phyloP scores from a whole-genome alignment of 2,329 filamentous ascomycete genomes.

The Thermothelomyces thermophilus region DNA sequence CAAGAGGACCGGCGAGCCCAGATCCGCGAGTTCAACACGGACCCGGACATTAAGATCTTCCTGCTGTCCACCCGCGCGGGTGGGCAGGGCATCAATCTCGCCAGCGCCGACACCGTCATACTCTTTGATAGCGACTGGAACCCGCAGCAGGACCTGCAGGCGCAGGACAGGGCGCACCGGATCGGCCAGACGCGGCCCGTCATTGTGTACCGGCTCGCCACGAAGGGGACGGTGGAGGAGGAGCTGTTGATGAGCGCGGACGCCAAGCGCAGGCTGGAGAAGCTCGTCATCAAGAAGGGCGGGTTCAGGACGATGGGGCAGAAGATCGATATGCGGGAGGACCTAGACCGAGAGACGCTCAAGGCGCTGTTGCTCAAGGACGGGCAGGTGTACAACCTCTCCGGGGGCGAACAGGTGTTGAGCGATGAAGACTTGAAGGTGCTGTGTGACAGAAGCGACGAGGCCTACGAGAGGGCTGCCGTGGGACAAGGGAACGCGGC shows the following conservation, averaged over 20 bases:
- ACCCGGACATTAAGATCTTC: slow-evolving; percentile 66
- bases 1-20: slow-evolving; percentile 65
- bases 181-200: slow-evolving; percentile 92
- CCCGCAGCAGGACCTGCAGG: slow-evolving; percentile 92
- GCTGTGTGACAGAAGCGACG: slow-evolving; percentile 60
- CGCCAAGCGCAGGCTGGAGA: slow-evolving; percentile 85
- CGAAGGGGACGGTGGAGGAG: slow-evolving; percentile 88
- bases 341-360: slow-evolving; percentile 55
- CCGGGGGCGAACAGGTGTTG: slow-evolving; percentile 59
- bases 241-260: slow-evolving; percentile 80
- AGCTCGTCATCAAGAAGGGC: slow-evolving; percentile 92
- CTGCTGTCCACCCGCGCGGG: slow-evolving; percentile 85
- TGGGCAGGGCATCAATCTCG: slow-evolving; percentile 91
- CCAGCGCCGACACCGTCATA: slow-evolving; percentile 85
- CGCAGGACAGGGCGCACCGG: slow-evolving; percentile 88
- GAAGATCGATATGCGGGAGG: slow-evolving; percentile 47
- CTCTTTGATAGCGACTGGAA: slow-evolving; percentile 90
- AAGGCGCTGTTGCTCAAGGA: slow-evolving; percentile 61
- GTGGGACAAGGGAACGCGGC: slow-evolving; percentile 68
- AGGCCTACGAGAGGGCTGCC: slow-evolving; percentile 64
- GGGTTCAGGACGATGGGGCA: slow-evolving; percentile 66
- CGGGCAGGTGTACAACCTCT: slow-evolving; percentile 57
- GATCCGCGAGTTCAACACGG: slow-evolving; percentile 66
- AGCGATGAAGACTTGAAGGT: slow-evolving; percentile 70
- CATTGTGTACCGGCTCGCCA: slow-evolving; percentile 88